phyloP scores from a whole-genome alignment of 306 rosid species.

The Nissolia schottii region DNA sequence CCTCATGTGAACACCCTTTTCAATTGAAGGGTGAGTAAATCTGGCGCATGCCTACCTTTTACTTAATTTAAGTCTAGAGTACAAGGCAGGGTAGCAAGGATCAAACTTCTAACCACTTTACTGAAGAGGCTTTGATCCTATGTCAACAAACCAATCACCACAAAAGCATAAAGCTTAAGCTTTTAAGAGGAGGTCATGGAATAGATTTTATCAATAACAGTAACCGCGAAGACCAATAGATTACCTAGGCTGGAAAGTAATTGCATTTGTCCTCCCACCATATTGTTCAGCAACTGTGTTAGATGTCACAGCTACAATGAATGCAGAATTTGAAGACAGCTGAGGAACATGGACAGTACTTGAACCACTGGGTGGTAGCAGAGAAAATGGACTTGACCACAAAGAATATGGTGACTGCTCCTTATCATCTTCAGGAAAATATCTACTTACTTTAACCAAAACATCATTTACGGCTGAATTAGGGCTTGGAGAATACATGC shows the following conservation, averaged over 20 bases:
- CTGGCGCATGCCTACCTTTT: background rate
- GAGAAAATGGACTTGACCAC: conserved; percentile 78
- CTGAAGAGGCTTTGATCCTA: background rate
- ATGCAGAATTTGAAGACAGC: conserved; percentile 61
- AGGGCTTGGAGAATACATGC: conserved; percentile 69
- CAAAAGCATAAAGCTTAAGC: background rate
- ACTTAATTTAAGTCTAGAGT: background rate
- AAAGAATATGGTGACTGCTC: conserved; percentile 41
- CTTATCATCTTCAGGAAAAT: conserved; percentile 33
- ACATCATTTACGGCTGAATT: conserved; percentile 56
- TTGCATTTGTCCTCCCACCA: conserved; percentile 75
- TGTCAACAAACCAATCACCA: background rate
- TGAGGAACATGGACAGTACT: conserved; percentile 77
- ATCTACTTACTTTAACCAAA: conserved; percentile 60
- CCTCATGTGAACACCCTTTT: background rate
- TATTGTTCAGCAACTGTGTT: conserved; percentile 63
- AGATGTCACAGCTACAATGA: conserved; percentile 66
- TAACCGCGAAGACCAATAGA: background rate
- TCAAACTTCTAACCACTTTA: background rate
- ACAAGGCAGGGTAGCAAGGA: background rate
- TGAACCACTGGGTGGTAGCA: conserved; percentile 88
- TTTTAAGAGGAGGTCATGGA: background rate
- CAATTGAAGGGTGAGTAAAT: background rate
- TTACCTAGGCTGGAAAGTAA: conserved; percentile 92
- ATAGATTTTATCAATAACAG: conserved; percentile 5